These are phyloP conservation scores for Starmerella asiatica DNA, from an alignment of 805 yeast species.

Conservation along the genomic window DNA sequence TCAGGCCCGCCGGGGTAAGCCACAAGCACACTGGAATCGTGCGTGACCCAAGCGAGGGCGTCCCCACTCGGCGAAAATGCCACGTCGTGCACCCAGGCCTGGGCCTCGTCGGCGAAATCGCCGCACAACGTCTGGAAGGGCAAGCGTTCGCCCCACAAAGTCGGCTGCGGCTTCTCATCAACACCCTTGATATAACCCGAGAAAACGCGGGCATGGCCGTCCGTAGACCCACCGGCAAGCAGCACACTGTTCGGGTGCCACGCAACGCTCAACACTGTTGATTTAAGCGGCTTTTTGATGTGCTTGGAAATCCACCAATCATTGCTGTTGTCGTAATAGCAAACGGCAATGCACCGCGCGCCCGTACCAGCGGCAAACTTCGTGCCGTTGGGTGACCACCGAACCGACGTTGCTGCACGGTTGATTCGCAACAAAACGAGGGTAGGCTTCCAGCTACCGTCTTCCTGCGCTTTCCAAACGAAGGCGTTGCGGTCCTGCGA, in stretches of 20 bases:
- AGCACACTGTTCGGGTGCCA: conserved; percentile 93
- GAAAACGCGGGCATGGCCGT: conserved; percentile 81
- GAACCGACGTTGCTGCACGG: conserved; percentile 86
- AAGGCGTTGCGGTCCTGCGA: conserved; percentile 96
- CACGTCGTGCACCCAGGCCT: conserved; percentile 88
- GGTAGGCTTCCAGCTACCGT: conserved; percentile 65
- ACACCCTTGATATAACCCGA: conserved; percentile 80
- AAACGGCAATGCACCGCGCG: conserved; percentile 85
- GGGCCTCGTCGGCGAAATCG: conserved; percentile 53
- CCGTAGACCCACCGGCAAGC: conserved; percentile 82
- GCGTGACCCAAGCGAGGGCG: conserved; percentile 66
- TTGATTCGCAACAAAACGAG: conserved; percentile 83
- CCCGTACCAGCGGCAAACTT: conserved; percentile 97
- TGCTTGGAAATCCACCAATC: conserved; percentile 99
- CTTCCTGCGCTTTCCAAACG: conserved; percentile 74
- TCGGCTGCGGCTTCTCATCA: conserved; percentile 66
- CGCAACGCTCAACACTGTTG: conserved; percentile 66
- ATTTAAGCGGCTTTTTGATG: conserved; percentile 84
- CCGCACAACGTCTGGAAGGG: conserved; percentile 90
- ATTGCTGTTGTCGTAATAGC: conserved; percentile 89
- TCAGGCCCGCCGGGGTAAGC: conserved; percentile 64
- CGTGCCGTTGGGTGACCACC: conserved; percentile 90
- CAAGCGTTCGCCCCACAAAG: conserved; percentile 87
- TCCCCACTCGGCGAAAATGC: conserved; percentile 71
- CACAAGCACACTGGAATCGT: conserved; percentile 71